These are phyloP conservation scores for Suillus clintonianus DNA, from an alignment of 768 basidiomycete genomes.

Conservation along the genomic window DNA sequence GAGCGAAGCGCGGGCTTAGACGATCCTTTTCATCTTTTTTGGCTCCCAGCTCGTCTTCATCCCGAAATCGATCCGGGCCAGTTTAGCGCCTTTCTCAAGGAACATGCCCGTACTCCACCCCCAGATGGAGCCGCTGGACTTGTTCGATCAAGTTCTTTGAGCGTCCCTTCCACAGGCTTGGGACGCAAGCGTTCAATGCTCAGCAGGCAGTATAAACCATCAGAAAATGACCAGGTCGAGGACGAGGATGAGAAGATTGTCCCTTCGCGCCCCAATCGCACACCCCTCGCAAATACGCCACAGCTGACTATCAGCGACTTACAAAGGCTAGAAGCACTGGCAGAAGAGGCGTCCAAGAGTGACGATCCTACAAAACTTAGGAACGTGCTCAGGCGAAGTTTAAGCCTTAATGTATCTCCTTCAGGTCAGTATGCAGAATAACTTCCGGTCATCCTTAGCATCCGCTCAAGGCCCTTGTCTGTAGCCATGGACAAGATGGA, in stretches of 20 bases:
- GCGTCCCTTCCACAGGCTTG: slow-evolving; percentile 49
- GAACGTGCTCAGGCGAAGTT: slow-evolving; percentile 78
- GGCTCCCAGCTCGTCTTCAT: slow-evolving; percentile 96
- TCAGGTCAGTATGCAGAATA: slow-evolving; percentile 61
- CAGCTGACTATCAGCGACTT: slow-evolving; percentile 92
- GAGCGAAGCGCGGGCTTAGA: slow-evolving; percentile 43
- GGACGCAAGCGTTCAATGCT: slow-evolving; percentile 92
- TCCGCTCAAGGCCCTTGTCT: slow-evolving; percentile 23
- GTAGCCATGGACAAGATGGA: slow-evolving; percentile 72
- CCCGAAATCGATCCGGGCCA: slow-evolving; percentile 97
- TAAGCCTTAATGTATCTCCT: slow-evolving; percentile 84
- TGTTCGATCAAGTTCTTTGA: slow-evolving; percentile 45
- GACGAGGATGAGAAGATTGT: slow-evolving; percentile 69
- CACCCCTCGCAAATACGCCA: slow-evolving; percentile 70
- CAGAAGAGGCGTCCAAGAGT: slow-evolving; percentile 83
- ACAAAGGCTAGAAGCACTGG: slow-evolving; percentile 91
- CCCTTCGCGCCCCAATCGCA: slow-evolving; percentile 68
- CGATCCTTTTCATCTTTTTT: slow-evolving; percentile 92
- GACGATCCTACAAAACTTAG: slow-evolving; percentile 82
- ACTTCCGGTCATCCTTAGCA: slow-evolving; percentile 4
- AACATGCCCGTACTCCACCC: slow-evolving; percentile 73
- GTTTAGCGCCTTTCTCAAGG: slow-evolving; percentile 92
- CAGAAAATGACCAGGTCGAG: slow-evolving; percentile 74
- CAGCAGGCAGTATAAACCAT: slow-evolving; percentile 87
- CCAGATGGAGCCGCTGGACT: slow-evolving; percentile 47